These are phyloP conservation scores for Hemisphaericaspora lyxosophila DNA, from an alignment of 1,139 yeast genomes.

Conservation along the genomic window DNA sequence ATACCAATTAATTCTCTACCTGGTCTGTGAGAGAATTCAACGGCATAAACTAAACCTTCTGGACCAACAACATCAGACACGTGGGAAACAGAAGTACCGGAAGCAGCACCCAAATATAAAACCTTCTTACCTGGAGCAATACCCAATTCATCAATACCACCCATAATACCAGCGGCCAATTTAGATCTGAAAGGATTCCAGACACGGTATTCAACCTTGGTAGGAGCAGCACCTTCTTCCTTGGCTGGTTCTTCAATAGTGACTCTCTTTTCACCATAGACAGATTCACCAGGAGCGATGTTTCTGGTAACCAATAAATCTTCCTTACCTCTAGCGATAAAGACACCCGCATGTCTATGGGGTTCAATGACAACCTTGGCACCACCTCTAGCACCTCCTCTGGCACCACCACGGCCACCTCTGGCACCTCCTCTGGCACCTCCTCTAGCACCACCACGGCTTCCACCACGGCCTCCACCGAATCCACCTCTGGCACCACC, in stretches of 20 bases:
- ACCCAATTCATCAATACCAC: conserved; percentile 97
- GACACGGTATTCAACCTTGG: conserved; percentile 97
- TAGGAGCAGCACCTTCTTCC: conserved; percentile 85
- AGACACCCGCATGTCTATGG: conserved; percentile 97
- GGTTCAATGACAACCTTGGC: conserved; percentile 97
- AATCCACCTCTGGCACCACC: conserved; percentile 36
- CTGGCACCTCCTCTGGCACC: conserved; percentile 56
- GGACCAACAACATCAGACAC: conserved; percentile 99
- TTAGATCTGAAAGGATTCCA: conserved; percentile 99
- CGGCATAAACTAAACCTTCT: conserved; percentile 98
- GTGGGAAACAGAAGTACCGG: conserved; percentile 98
- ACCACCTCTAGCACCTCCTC: conserved; percentile 81
- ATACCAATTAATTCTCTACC: conserved; percentile 98
- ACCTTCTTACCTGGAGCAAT: conserved; percentile 98
- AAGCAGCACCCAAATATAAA: conserved; percentile 97
- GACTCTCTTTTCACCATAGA: conserved; percentile 96
- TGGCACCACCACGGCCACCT: conserved; percentile 72
- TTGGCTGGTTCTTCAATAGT: conserved; percentile 87
- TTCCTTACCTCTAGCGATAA: conserved; percentile 99
- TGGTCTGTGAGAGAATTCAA: conserved; percentile 98
- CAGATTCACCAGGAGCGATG: conserved; percentile 97
- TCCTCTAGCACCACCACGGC: conserved; percentile 41
- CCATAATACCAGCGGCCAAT: conserved; percentile 99
- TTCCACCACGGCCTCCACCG: conserved; percentile 47
- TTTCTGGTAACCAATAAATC: conserved; percentile 96